phyloP scores from a whole-genome alignment of 352 stramenopile genomes.

The Phytophthora ohioensis region DNA sequence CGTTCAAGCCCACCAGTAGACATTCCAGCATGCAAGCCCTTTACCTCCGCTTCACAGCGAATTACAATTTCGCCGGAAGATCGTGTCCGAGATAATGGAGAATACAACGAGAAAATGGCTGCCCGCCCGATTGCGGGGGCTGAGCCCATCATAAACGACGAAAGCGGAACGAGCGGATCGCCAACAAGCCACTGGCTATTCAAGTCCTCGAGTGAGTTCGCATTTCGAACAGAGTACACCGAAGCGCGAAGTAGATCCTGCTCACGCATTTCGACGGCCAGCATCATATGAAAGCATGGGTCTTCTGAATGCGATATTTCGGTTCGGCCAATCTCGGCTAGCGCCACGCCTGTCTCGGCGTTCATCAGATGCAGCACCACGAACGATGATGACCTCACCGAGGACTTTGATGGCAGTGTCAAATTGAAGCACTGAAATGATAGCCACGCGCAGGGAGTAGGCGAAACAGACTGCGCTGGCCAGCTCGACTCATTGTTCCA shows the following conservation, averaged over 20 bases:
- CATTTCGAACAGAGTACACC: slow-evolving; percentile 75
- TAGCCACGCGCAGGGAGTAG: slow-evolving; percentile 62
- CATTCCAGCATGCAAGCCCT: slow-evolving; percentile 46
- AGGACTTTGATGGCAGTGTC: slow-evolving; percentile 68
- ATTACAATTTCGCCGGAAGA: slow-evolving; percentile 82
- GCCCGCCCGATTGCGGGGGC: slow-evolving; percentile 38
- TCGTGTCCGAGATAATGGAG: slow-evolving; percentile 64
- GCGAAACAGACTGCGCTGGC: slow-evolving; percentile 11
- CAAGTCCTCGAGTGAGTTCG: slow-evolving; percentile 64
- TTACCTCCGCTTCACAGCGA: slow-evolving; percentile 76
- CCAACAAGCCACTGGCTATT: slow-evolving; percentile 82
- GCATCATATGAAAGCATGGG: slow-evolving; percentile 83
- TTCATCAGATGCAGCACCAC: slow-evolving; percentile 76
- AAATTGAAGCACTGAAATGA: slow-evolving; percentile 89
- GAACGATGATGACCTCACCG: slow-evolving; percentile 57
- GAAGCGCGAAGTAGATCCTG: slow-evolving; percentile 65
- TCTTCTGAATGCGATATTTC: slow-evolving; percentile 78
- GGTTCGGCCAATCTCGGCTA: slow-evolving; percentile 75
- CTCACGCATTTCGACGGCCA: slow-evolving; percentile 67
- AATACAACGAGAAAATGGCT: slow-evolving; percentile 70
- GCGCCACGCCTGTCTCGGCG: slow-evolving; percentile 42
- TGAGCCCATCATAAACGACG: slow-evolving; percentile 53
- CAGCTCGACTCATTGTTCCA: slow-evolving; percentile 22
- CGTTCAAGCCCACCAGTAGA: slow-evolving; percentile 58
- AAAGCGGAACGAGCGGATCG: slow-evolving; percentile 59